A percentile compares a stretch with the other conserved stretches of the same genome.
These are phyloP conservation scores for Solanum paucissectum DNA, from an alignment of 257 asterid genomes.

Conservation along the genomic window DNA sequence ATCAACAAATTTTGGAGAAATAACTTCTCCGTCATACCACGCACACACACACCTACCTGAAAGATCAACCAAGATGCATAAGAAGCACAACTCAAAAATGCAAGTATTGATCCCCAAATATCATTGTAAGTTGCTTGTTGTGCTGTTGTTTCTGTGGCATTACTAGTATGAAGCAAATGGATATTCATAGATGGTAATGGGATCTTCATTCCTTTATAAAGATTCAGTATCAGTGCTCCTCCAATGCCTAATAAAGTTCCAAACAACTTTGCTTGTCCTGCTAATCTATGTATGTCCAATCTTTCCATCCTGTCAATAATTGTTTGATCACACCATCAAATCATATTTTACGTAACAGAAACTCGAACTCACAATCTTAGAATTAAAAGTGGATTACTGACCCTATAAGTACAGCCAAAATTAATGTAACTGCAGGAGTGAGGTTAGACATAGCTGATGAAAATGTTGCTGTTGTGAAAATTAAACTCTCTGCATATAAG, in stretches of 20 bases:
- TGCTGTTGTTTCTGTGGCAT: neutral
- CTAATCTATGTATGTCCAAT: neutral
- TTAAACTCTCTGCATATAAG: conserved; percentile 39
- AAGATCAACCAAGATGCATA: conserved; percentile 25
- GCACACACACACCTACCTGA: conserved; percentile 12
- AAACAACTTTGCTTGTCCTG: conserved; percentile 22
- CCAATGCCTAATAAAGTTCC: conserved; percentile 22
- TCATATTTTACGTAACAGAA: neutral
- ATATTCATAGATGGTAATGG: neutral
- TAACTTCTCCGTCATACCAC: neutral
- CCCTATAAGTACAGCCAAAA: conserved; percentile 38
- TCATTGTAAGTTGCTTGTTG: neutral
- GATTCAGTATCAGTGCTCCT: conserved; percentile 28
- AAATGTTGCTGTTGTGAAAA: conserved; percentile 44
- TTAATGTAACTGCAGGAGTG: conserved; percentile 47
- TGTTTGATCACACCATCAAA: neutral
- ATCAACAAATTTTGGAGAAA: neutral
- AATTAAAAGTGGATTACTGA: conserved; percentile 1
- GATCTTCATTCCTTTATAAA: conserved; percentile 18
- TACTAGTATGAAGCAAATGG: neutral
- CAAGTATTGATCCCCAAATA: conserved; percentile 13
- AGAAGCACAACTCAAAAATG: conserved; percentile 16
- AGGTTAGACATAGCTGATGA: conserved; percentile 47
- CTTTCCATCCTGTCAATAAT: conserved; percentile 19
- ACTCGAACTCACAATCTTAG: neutral